Evolutionary conservation across 495 filamentous ascomycete species (phyloP).

Genomic region (Penicillium bovifimosum): DNA sequence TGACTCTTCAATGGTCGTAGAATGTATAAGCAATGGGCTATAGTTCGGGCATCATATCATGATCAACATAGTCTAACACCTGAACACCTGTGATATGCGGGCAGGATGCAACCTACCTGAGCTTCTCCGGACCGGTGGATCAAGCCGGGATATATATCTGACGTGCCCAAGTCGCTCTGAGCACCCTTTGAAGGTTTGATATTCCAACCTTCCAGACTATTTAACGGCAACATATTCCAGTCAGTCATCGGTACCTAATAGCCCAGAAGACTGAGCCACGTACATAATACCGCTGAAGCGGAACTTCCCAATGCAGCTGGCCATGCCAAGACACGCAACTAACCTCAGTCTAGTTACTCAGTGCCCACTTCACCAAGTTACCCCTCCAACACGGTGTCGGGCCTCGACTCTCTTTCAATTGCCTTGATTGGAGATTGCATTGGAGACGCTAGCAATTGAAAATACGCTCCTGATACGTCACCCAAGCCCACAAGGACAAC

Average conservation of each 20-base stretch:
- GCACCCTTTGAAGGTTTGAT: neutral
- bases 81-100: too few species aligned
- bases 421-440: neutral
- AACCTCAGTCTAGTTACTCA: constrained; percentile 12
- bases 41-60: too few species aligned
- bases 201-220: neutral
- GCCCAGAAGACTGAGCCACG: neutral
- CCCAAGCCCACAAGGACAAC: neutral
- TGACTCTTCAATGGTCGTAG: neutral
- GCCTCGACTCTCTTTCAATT: neutral
- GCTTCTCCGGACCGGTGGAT: neutral
- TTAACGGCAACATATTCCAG: neutral
- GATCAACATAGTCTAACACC: neutral
- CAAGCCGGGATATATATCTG: neutral
- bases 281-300: neutral
- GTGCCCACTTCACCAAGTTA: constrained; percentile 20
- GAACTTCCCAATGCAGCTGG: neutral
- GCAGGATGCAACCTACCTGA: too few species aligned
- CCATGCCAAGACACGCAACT: constrained; percentile 18
- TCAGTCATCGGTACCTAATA: neutral
- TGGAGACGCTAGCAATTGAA: neutral
- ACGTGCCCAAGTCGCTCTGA: neutral
- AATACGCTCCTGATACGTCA: too few species aligned
- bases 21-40: neutral
- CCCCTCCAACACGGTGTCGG: constrained; percentile 1